Percentiles rank a stretch among this genome's conserved stretches.
phyloP scores from a whole-genome alignment of 805 yeast species.

The Scheffersomyces coipomensis region DNA sequence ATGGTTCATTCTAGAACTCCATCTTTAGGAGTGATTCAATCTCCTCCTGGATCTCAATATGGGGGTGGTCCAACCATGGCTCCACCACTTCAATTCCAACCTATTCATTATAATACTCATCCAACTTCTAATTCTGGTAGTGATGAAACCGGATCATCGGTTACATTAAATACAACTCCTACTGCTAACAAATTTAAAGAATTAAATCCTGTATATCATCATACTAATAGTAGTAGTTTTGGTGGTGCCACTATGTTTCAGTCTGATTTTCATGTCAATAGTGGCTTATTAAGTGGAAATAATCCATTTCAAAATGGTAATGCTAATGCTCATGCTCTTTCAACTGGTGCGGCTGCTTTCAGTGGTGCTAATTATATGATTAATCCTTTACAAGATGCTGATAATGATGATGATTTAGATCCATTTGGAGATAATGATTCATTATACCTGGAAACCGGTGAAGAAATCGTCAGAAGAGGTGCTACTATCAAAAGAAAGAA shows the following conservation, averaged over 20 bases:
- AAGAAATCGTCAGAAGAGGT: constrained; percentile 31
- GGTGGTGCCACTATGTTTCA: background rate
- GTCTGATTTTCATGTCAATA: constrained; percentile 1
- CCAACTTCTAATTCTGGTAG: background rate
- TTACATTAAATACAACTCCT: background rate
- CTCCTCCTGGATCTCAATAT: background rate
- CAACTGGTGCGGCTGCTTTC: constrained; percentile 15
- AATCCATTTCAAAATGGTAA: background rate
- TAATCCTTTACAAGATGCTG: constrained; percentile 40
- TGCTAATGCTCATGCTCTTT: no score
- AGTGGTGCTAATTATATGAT: constrained; percentile 38
- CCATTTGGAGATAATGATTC: constrained; percentile 47
- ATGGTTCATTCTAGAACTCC: background rate
- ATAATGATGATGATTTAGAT: constrained; percentile 32
- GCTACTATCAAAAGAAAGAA: constrained; percentile 25
- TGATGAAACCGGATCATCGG: constrained; percentile 1
- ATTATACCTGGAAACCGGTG: constrained; percentile 40
- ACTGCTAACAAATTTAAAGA: background rate
- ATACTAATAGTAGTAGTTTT: background rate
- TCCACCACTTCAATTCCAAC: background rate
- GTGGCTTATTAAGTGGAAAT: constrained; percentile 1
- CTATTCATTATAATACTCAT: background rate
- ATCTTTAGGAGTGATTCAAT: background rate
- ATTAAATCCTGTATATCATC: background rate
- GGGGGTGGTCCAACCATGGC: no score